These are phyloP conservation scores for Singerocomus rubriflavus DNA, from an alignment of 1,284 basidiomycete genomes.

Conservation along the genomic window DNA sequence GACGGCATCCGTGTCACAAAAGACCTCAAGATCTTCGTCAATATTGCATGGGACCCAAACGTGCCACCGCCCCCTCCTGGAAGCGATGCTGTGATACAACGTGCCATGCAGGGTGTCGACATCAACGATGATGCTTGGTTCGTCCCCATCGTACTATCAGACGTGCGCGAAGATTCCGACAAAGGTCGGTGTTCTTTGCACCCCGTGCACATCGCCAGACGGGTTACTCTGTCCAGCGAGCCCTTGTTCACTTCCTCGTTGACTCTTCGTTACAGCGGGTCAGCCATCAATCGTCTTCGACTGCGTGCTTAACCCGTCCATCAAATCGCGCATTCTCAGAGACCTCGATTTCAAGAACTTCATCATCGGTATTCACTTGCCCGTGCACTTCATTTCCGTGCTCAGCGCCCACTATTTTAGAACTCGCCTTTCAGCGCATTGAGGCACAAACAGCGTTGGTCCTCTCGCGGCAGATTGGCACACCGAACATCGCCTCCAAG, in stretches of 20 bases:
- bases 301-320: constrained; percentile 55
- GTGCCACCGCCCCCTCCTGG: constrained; percentile 64
- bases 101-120: constrained; percentile 52
- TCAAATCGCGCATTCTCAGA: constrained; percentile 55
- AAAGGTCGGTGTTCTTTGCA: constrained; percentile 49
- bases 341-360: constrained; percentile 66
- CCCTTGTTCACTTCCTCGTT: background rate
- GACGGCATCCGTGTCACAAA: constrained; percentile 38
- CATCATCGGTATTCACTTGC: constrained; percentile 51
- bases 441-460: constrained; percentile 54
- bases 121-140: constrained; percentile 48
- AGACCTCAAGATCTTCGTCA: constrained; percentile 65
- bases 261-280: constrained; percentile 47
- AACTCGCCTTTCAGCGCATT: constrained; percentile 64
- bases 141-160: constrained; percentile 70
- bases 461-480: constrained; percentile 62
- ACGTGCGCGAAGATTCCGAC: constrained; percentile 58
- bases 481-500: constrained; percentile 69
- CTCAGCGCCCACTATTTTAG: constrained; percentile 34
- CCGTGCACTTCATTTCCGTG: background rate
- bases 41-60: constrained; percentile 63
- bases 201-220: constrained; percentile 8
- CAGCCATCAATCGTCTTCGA: constrained; percentile 68
- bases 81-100: constrained; percentile 51
- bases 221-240: background rate